phyloP scores from a whole-genome alignment of 352 stramenopile species.

The Halophytophthora batemanensis region DNA sequence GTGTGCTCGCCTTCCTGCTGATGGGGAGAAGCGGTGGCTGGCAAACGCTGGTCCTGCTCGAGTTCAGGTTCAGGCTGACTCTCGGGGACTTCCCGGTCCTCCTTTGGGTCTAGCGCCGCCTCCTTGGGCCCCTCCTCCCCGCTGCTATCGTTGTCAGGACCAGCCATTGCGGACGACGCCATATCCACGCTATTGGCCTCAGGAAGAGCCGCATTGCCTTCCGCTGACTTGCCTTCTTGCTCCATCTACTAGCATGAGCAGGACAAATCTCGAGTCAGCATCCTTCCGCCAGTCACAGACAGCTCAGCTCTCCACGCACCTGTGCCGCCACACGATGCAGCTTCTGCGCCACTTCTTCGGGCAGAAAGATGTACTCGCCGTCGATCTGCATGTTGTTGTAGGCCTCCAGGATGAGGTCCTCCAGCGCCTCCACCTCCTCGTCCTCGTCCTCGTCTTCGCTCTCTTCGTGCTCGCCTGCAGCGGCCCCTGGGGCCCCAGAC shows the following conservation, averaged over 20 bases:
- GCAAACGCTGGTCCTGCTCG: slow-evolving; percentile 10
- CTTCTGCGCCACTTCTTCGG: slow-evolving; percentile 60
- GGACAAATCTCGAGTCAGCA: too few relatives aligned
- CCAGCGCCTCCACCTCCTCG: slow-evolving; percentile 42
- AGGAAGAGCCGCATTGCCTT: too few relatives aligned
- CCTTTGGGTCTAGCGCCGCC: slow-evolving; percentile 9
- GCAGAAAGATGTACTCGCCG: slow-evolving; percentile 75
- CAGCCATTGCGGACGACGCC: slow-evolving; percentile 7
- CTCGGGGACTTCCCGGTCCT: slow-evolving; percentile 4
- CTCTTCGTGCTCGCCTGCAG: slow-evolving; percentile 1
- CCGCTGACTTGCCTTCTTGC: too few relatives aligned
- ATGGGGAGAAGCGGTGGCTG: slow-evolving; percentile 10
- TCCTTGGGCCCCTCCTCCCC: slow-evolving; percentile 4
- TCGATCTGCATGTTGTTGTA: slow-evolving; percentile 86
- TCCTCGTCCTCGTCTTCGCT: slow-evolving; percentile 13
- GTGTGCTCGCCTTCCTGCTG: slow-evolving; percentile 7
- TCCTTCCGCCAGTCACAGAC: background rate
- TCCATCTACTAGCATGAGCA: too few relatives aligned
- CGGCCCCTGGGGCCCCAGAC: slow-evolving; percentile 3
- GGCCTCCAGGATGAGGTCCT: slow-evolving; percentile 74
- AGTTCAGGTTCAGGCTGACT: slow-evolving; percentile 30
- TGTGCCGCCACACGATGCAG: slow-evolving; percentile 55
- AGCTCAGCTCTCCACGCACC: slow-evolving; percentile 24
- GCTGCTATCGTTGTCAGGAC: slow-evolving; percentile 17
- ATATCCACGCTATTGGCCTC: slow-evolving; percentile 2